Conservation (phyloP, 768 basidiomycete genomes). For the Boletus sp. region DNA sequence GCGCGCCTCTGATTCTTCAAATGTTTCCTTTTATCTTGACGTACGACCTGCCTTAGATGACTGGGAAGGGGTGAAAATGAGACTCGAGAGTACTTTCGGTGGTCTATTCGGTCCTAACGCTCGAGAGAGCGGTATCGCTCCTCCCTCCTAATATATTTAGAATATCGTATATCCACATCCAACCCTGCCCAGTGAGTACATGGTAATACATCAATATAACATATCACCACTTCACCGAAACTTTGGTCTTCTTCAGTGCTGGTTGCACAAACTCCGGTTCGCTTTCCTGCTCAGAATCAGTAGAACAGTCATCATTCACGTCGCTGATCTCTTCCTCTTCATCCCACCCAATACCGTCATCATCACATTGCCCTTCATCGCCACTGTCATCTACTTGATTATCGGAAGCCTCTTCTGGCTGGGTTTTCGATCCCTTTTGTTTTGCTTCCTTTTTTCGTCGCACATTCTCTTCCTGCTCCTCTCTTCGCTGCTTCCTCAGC, state of each 20-base stretch:
- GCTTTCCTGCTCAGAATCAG: conserved; percentile 41
- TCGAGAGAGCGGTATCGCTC: conserved; percentile 16
- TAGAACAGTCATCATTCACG: conserved; percentile 43
- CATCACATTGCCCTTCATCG: conserved; percentile 36
- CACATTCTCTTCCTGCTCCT: conserved; percentile 92
- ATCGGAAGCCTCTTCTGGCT: conserved; percentile 33
- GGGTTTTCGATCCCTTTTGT: conserved; percentile 24
- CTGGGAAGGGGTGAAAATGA: conserved; percentile 91
- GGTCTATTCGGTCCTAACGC: conserved; percentile 29
- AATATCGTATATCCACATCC: conserved; percentile 9
- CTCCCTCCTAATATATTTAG: conserved; percentile 12
- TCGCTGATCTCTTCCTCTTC: conserved; percentile 66
- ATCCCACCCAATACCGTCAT: conserved; percentile 45
- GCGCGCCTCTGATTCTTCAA: conserved; percentile 43
- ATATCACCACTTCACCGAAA: conserved; percentile 44
- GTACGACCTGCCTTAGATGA: conserved; percentile 91
- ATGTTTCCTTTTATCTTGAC: conserved; percentile 88
- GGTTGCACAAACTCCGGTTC: conserved; percentile 47
- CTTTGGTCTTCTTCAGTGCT: conserved; percentile 55
- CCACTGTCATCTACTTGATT: conserved; percentile 43
- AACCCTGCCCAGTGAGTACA: conserved; percentile 5
- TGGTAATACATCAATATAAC: conserved; percentile 9
- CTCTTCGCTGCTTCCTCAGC: conserved; percentile 70
- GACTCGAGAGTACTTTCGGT: conserved; percentile 55
- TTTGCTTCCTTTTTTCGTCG: conserved; percentile 64